Percentiles rank a stretch among this genome's conserved stretches.
These are phyloP conservation scores for Apiospora marii DNA, from an alignment of 2,329 filamentous ascomycete genomes.

Conservation along the genomic window DNA sequence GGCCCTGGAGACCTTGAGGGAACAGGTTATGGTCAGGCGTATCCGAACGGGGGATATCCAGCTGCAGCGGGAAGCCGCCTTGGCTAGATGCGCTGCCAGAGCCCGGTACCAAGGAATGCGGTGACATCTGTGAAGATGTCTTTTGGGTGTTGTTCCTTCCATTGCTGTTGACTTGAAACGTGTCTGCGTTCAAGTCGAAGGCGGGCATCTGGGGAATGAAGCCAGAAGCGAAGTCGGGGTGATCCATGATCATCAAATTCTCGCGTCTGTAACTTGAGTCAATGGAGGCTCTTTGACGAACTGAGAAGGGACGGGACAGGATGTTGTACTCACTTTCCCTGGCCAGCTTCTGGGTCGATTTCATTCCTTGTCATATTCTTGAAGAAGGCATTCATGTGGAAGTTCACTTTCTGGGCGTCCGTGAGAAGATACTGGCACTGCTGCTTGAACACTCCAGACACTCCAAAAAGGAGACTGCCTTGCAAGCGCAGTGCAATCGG, in stretches of 20 bases:
- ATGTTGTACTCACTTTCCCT: slow-evolving; percentile 68
- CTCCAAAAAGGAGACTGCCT: slow-evolving; percentile 85
- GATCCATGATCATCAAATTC: slow-evolving; percentile 80
- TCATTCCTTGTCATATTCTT: slow-evolving; percentile 63
- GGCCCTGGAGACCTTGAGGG: slow-evolving; percentile 37
- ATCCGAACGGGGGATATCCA: slow-evolving; percentile 37
- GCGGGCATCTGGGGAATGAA: slow-evolving; percentile 61
- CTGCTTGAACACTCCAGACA: slow-evolving; percentile 84
- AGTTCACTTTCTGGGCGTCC: slow-evolving; percentile 79
- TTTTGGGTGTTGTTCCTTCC: slow-evolving; percentile 35
- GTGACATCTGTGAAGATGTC: slow-evolving; percentile 42
- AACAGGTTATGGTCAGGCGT: slow-evolving; percentile 33
- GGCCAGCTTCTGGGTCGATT: slow-evolving; percentile 75
- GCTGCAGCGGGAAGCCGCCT: slow-evolving; percentile 33
- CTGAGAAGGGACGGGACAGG: background rate
- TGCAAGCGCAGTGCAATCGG: slow-evolving; percentile 92
- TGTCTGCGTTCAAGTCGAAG: slow-evolving; percentile 63
- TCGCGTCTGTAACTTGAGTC: slow-evolving; percentile 63
- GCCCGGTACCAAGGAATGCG: slow-evolving; percentile 31
- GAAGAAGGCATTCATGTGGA: slow-evolving; percentile 74
- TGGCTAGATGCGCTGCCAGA: slow-evolving; percentile 32
- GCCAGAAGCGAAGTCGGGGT: slow-evolving; percentile 80
- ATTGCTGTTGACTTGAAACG: slow-evolving; percentile 42
- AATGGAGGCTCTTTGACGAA: slow-evolving; percentile 18
- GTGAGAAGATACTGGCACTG: slow-evolving; percentile 87